Conservation (phyloP, 441 rosid genomes). For the Syzygium malaccense region DNA sequence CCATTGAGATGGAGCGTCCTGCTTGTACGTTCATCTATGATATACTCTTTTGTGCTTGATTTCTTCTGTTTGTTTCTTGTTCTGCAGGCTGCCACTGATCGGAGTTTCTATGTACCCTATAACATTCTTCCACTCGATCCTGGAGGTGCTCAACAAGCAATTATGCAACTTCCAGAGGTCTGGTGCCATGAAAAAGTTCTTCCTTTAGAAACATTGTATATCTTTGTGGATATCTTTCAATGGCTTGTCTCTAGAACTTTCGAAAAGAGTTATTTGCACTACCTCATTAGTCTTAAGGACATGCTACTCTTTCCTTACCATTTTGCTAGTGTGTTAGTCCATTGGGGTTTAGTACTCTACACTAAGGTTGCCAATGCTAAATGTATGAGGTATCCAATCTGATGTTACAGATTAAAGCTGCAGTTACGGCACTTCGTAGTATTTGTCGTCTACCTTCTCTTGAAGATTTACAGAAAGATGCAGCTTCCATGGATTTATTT, state of each 20-base stretch:
- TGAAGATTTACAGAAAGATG: conserved; percentile 43
- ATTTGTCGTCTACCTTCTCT: conserved; percentile 56
- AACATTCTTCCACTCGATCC: conserved; percentile 91
- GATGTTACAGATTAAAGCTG: conserved; percentile 67
- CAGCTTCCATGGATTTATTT: conserved; percentile 60
- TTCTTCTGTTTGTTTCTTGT: conserved; percentile 3
- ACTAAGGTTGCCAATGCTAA: neutral
- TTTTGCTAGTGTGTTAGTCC: neutral
- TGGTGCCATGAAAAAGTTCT: conserved; percentile 2
- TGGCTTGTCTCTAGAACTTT: neutral
- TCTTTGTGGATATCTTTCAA: neutral
- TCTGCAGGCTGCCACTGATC: conserved; percentile 61
- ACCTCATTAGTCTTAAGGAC: neutral
- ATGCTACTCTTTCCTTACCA: neutral
- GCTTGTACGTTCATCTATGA: neutral
- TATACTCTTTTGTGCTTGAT: neutral
- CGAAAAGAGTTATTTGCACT: neutral
- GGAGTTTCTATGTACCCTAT: conserved; percentile 66
- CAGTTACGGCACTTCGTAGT: conserved; percentile 63
- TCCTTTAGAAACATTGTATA: neutral
- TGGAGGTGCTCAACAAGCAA: conserved; percentile 82
- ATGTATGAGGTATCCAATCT: neutral
- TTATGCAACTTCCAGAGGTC: conserved; percentile 91
- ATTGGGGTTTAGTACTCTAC: neutral
- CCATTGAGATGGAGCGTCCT: neutral